These are phyloP conservation scores for Leptosphaerulina australis DNA, from an alignment of 2,329 filamentous ascomycete genomes.

Conservation along the genomic window DNA sequence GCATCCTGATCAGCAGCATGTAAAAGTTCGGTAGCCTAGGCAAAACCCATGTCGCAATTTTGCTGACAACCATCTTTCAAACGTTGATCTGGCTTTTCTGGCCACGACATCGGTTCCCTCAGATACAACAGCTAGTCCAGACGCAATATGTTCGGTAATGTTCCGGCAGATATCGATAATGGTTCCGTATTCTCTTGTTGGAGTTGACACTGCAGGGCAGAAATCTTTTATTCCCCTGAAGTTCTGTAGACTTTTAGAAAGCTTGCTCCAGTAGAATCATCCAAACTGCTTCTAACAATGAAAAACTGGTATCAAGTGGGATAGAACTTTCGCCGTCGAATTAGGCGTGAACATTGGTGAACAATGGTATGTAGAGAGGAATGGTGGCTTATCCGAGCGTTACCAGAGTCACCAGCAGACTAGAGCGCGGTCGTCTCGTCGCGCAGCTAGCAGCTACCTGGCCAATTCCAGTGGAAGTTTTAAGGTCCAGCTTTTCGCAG, in stretches of 20 bases:
- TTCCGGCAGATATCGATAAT: slow-evolving; percentile 64
- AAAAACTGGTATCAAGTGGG: slow-evolving; percentile 64
- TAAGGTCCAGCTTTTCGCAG: slow-evolving; percentile 57
- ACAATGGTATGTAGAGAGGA: not conserved
- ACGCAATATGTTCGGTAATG: slow-evolving; percentile 56
- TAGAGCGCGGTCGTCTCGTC: slow-evolving; percentile 68
- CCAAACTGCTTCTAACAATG: slow-evolving; percentile 61
- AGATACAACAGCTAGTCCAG: slow-evolving; percentile 54
- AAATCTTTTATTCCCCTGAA: slow-evolving; percentile 62
- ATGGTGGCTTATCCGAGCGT: slow-evolving; percentile 31
- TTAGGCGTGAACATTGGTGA: no score
- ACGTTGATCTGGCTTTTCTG: slow-evolving; percentile 34
- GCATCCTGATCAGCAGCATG: not conserved
- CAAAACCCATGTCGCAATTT: slow-evolving; percentile 6
- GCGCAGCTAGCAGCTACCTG: slow-evolving; percentile 60
- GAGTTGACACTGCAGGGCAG: no score
- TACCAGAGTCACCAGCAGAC: slow-evolving; percentile 51
- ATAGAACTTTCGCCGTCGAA: slow-evolving; percentile 47
- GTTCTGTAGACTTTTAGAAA: no score
- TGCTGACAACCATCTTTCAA: slow-evolving; percentile 13
- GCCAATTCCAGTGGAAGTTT: slow-evolving; percentile 60
- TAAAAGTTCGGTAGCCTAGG: no score
- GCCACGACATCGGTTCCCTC: slow-evolving; percentile 39
- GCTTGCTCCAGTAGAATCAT: slow-evolving; percentile 52
- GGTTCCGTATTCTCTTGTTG: no score